phyloP scores from a whole-genome alignment of 768 basidiomycete species.

The Termitomyces sp. region DNA sequence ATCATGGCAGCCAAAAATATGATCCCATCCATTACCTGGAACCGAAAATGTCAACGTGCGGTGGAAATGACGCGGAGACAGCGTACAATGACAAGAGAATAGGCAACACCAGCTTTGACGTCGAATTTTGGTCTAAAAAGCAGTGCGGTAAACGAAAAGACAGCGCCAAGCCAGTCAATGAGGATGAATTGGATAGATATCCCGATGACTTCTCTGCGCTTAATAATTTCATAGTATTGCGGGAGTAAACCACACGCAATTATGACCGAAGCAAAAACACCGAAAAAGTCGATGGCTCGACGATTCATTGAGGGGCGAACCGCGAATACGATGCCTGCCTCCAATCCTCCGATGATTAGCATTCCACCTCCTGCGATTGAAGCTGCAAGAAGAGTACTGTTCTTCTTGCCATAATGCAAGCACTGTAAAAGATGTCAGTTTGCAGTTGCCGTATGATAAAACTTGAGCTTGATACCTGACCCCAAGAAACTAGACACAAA shows the following conservation, averaged over 20 bases:
- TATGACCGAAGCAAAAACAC: slow-evolving; percentile 53
- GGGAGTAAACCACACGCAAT: slow-evolving; percentile 46
- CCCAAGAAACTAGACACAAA: slow-evolving; percentile 57
- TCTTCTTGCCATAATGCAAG: slow-evolving; percentile 52
- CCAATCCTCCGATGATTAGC: slow-evolving; percentile 46
- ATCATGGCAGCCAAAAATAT: slow-evolving; percentile 57
- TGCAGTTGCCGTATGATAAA: background rate
- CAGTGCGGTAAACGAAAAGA: slow-evolving; percentile 69
- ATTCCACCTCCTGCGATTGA: slow-evolving; percentile 32
- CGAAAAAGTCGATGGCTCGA: slow-evolving; percentile 46
- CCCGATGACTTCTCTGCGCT: slow-evolving; percentile 55
- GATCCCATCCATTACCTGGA: slow-evolving; percentile 53
- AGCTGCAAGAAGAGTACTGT: slow-evolving; percentile 27
- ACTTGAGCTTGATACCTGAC: slow-evolving; percentile 43
- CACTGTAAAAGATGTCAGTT: slow-evolving; percentile 39
- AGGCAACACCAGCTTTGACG: slow-evolving; percentile 54
- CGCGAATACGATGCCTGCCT: slow-evolving; percentile 55
- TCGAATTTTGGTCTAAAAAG: slow-evolving; percentile 61
- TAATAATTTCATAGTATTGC: slow-evolving; percentile 75
- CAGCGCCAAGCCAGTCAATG: slow-evolving; percentile 63
- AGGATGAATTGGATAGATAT: slow-evolving; percentile 66
- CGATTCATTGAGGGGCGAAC: slow-evolving; percentile 38
- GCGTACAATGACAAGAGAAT: slow-evolving; percentile 57
- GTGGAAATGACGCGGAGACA: background rate
- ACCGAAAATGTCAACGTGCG: background rate